A percentile compares a stretch with the other conserved stretches of the same genome.
Conservation (phyloP, 768 basidiomycete species). For the Mrakia blollopis region DNA sequence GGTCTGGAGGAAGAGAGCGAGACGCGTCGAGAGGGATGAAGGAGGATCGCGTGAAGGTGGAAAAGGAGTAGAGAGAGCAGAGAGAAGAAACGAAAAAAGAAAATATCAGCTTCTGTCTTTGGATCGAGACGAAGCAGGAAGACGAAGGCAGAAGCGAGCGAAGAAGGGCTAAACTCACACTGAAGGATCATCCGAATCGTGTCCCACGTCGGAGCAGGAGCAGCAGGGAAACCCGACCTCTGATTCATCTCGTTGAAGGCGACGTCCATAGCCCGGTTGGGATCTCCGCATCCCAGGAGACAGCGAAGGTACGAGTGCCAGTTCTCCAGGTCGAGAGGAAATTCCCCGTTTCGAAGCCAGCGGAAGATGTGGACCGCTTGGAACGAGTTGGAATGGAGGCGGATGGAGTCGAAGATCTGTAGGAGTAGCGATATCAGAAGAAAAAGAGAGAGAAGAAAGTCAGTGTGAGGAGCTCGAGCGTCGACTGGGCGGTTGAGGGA, state of each 20-base stretch:
- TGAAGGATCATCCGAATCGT: constrained; percentile 22
- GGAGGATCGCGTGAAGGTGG: too few species aligned
- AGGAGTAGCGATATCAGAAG: background rate
- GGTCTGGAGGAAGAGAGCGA: background rate
- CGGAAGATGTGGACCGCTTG: constrained; percentile 13
- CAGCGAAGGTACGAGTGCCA: constrained; percentile 24
- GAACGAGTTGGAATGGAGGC: constrained; percentile 16
- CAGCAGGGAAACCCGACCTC: constrained; percentile 18
- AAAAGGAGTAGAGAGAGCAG: too few species aligned
- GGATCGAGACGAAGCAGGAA: too few species aligned
- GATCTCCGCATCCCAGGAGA: constrained; percentile 19
- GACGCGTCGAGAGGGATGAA: background rate
- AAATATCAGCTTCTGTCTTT: too few species aligned
- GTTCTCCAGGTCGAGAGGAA: constrained; percentile 28
- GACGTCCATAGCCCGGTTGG: background rate
- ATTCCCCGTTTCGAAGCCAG: constrained; percentile 30
- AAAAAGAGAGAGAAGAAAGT: too few species aligned
- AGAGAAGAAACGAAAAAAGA: background rate
- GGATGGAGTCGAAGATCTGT: constrained; percentile 25
- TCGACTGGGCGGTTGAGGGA: background rate
- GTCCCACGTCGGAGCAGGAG: constrained; percentile 23
- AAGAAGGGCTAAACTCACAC: background rate
- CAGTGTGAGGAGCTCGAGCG: background rate
- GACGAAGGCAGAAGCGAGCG: background rate
- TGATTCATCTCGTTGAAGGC: constrained; percentile 22